Evolutionary conservation across 306 rosid species (phyloP), one percentile per base, ranked within the genome.

Genomic region (Acmispon strigosus): DNA sequence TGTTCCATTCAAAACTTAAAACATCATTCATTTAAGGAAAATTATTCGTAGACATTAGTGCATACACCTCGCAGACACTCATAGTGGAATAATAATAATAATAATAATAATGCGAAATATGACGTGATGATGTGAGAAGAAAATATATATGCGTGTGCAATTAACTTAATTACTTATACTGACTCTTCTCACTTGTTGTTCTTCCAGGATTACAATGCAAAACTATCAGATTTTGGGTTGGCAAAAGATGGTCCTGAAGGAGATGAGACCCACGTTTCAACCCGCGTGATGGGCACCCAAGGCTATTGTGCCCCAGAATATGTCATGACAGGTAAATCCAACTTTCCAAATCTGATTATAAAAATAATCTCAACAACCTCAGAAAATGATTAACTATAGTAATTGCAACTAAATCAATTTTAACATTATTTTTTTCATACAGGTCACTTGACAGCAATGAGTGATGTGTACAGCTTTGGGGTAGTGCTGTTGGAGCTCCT

Each of bases 261-360:
- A 49, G 97, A 90, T 56, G 93, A 93, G 49, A 90, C 98, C 5
- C 98, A 93, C 51, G 98, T 93, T 70, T 90, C 98, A 37, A 93
- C 97, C 0, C 54, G 98, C 10, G 97, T 93, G 2, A 86, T 93
- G 97, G 98, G 98, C 1, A 93, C 98, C 0, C 90, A 93, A 24
- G 98, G 98, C 20, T 93, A 93, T 4, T 96, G 97, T 2, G 97
- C 98, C 32, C 98, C 98, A 0, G 97, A 93, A 85, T 93, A 93
- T 48, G 44, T 93, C 63, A 93, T 93, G 98, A 93, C 98, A 1
- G 98, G 98, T 88, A 80, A 37, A 49, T 44, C 4, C 2, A 24
- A 6, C 20, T 11, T 14, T 58, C 1, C 11, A n/a, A 15, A 54
- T 54, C 11, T 45, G n/a, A 14, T 43, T 42, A 66, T 32, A 44